Base-by-base conservation (phyloP, 345 rosid genomes). In the Raphanus raphanistrum region DNA sequence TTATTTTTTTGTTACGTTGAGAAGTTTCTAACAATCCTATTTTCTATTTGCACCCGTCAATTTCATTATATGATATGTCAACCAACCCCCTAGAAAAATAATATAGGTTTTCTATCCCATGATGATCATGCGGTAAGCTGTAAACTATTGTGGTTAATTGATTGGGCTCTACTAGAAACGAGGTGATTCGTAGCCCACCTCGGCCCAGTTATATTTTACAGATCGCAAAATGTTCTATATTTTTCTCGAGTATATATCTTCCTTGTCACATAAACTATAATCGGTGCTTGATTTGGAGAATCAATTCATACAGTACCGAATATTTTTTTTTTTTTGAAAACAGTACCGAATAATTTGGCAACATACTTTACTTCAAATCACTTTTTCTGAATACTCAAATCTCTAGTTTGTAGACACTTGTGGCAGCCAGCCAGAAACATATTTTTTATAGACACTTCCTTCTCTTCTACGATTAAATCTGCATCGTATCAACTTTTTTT, bases 11-110 rank as follows among this genome's bases (percentile, higher is more conserved):
- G 25, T 7, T 15, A 63, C 57, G 66, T 63, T 70, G 76, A 71
- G 66, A 77, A 63, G 66, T 77, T 55, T 77, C 71, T 63, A 52
- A 52, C 70, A 36, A 35, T 63, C 58, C 43, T 35, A 33, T 15
- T 62, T 76, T 63, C 29, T 8, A 50, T 50, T 55, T 45, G 75
- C 38, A 58, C 12, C 16, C 36, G 13, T 71, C 71, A 70, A 5
- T 54, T 57, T 63, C 74, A 11, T 36, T 70, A 11, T 17, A 5
- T 28, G 71, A 28, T 28, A 28, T 28, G 31, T 28, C 31, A 28
- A 28, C 4, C 31, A 28, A 28, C 31, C 31, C 31, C 31, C 31
- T 2, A 28, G 31, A 28, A 28, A 28, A 28, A 38, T 38, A 28
- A 68, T 25, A 35, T 25, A 6, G 12, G 62, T 9, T 5, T 28